Percentiles rank a stretch among this genome's conserved stretches.
Evolutionary conservation across 2,329 filamentous ascomycete genomes (phyloP).

Genomic region (Penicillium sp.): DNA sequence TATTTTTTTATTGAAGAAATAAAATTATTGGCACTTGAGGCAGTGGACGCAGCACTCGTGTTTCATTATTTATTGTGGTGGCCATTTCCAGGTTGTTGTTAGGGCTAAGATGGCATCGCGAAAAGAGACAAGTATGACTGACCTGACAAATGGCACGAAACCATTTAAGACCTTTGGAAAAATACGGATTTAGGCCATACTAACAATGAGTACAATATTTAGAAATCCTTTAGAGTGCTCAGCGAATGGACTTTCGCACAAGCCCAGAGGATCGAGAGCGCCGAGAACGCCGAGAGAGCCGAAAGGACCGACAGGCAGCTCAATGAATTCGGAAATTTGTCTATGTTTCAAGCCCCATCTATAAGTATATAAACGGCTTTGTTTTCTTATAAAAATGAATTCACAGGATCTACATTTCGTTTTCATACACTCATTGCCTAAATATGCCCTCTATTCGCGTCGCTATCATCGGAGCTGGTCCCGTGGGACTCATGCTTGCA

Average conservation of each 20-base stretch:
- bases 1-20: neutral
- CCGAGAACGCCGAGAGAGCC: slow-evolving; percentile 2
- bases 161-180: too few relatives aligned
- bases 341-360: neutral
- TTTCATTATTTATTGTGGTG: neutral
- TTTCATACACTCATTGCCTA: too few relatives aligned
- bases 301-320: neutral
- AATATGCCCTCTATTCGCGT: neutral
- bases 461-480: neutral
- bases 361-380: neutral
- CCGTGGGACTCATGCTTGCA: neutral
- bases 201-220: too few relatives aligned
- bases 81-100: neutral
- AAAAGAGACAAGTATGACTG: neutral
- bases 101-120: neutral
- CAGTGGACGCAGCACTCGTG: neutral
- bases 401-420: neutral
- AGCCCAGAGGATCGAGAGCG: neutral
- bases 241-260: neutral
- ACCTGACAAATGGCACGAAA: too few relatives aligned
- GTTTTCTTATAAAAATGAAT: neutral
- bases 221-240: too few relatives aligned
- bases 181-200: too few relatives aligned
- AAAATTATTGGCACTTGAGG: neutral
- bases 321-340: neutral